Evolutionary conservation across 2,329 filamentous ascomycete species (phyloP), one percentile per base, ranked within the genome.

Genomic region (Aspergillus versicolor): DNA sequence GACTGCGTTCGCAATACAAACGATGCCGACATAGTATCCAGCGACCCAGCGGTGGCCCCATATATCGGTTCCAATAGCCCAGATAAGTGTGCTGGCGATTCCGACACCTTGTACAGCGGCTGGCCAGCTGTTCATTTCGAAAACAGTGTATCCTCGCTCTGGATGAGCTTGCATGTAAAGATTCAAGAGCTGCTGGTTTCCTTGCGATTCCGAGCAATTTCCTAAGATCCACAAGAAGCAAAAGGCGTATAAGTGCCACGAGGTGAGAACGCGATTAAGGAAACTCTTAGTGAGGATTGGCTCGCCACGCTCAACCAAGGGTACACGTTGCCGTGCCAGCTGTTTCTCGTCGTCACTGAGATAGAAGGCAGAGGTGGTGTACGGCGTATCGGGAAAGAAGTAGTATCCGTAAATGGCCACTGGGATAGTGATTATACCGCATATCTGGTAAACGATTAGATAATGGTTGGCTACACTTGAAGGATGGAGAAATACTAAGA

Each of bases 141-240:
- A 63, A 2, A 83, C 70, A 4, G 75, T 74, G 60, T 82, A 83
- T 19, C 72, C 71, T 2, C 71, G 74, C 1, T 71, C 77, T 0
- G 77, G 75, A 54, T 80, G 75, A 1, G 74, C 66, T 56, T 79
- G 79, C 77, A 83, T 77, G 61, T 81, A 83, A 1, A 84, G 63
- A 0, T 77, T 73, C 1, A 84, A 64, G 2, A 90, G 75, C 0
- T 83, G 77, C 69, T 91, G 90, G 21, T 82, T 80, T 53, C 82
- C 84, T 70, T 90, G 90, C 0, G 85, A 88, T 68, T 91, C 88
- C 0, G 85, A 86, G 67, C 90, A 86, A 37, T 87, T 86, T 0
- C 87, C 87, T 40, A 91, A 84, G 61, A 88, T 82, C 72, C 71
- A 75, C 2, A 75, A 64, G 22, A 73, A 64, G 17, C 72, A 68